A percentile compares a stretch with the other conserved stretches of the same genome.
These are phyloP conservation scores for Talaromyces amestolkiae DNA, from an alignment of 2,329 filamentous ascomycete species.

Conservation along the genomic window DNA sequence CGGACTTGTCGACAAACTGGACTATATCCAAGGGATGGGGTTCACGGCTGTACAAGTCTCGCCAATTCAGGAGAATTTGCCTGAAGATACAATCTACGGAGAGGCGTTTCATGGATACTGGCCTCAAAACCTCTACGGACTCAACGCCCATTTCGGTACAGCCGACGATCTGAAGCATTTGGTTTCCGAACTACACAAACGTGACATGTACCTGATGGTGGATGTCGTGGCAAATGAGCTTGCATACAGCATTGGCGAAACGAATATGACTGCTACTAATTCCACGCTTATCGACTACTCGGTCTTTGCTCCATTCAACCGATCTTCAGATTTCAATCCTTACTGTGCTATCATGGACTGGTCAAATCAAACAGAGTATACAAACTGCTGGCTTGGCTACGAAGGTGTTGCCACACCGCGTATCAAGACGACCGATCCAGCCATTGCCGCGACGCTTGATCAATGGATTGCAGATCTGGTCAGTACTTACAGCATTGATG, in stretches of 20 bases:
- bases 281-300: conserved; percentile 22
- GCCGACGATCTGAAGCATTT: conserved; percentile 44
- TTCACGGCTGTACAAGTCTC: conserved; percentile 47
- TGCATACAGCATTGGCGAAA: conserved; percentile 22
- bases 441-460: conserved; percentile 35
- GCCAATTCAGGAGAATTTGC: conserved; percentile 34
- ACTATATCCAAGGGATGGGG: conserved; percentile 48
- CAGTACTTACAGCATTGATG: conserved; percentile 43
- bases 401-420: conserved; percentile 43
- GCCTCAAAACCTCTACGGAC: conserved; percentile 43
- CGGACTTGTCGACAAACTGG: conserved; percentile 44
- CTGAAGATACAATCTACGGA: conserved; percentile 33
- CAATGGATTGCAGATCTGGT: conserved; percentile 39
- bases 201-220: conserved; percentile 49
- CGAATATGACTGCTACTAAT: conserved; percentile 11
- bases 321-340: conserved; percentile 30
- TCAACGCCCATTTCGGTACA: conserved; percentile 48
- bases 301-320: conserved; percentile 21
- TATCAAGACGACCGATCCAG: conserved; percentile 39
- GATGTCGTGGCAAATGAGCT: conserved; percentile 50
- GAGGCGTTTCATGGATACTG: conserved; percentile 48
- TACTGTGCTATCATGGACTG: conserved; percentile 33
- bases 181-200: conserved; percentile 40
- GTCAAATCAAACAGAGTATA: conserved; percentile 29
- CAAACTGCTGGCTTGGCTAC: conserved; percentile 51